These are phyloP conservation scores for Boletellus emodensis DNA, from an alignment of 768 basidiomycete genomes.

Conservation along the genomic window DNA sequence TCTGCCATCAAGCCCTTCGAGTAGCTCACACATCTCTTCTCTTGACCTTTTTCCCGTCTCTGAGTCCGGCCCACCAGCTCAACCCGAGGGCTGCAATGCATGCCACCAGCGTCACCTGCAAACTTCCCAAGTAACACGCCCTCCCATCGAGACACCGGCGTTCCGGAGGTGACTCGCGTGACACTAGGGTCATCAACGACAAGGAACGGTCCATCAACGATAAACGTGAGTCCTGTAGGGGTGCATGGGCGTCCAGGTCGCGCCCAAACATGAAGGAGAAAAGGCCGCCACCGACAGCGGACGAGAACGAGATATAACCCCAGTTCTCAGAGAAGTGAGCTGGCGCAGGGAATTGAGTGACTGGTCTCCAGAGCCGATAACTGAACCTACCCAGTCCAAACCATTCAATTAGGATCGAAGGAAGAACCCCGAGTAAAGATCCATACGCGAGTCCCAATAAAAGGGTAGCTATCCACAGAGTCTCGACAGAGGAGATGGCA, in stretches of 20 bases:
- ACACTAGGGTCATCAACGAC: background rate
- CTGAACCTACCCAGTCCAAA: slow-evolving; percentile 72
- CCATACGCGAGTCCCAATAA: slow-evolving; percentile 56
- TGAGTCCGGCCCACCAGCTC: slow-evolving; percentile 36
- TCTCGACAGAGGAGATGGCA: slow-evolving; percentile 47
- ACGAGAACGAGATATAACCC: slow-evolving; percentile 75
- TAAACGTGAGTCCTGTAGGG: slow-evolving; percentile 7
- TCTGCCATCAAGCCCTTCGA: no score
- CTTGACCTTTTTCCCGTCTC: slow-evolving; percentile 22
- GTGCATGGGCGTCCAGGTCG: slow-evolving; percentile 71
- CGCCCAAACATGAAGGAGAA: slow-evolving; percentile 80
- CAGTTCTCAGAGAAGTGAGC: slow-evolving; percentile 82
- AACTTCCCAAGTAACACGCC: slow-evolving; percentile 55
- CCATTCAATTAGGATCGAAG: slow-evolving; percentile 80
- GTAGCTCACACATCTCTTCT: no score
- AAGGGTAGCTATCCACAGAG: slow-evolving; percentile 53
- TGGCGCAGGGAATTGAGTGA: slow-evolving; percentile 18
- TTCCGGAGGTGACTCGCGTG: slow-evolving; percentile 23
- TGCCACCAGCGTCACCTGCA: slow-evolving; percentile 45
- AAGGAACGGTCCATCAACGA: background rate
- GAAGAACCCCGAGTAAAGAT: slow-evolving; percentile 64
- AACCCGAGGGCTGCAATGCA: slow-evolving; percentile 23
- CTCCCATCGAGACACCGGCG: slow-evolving; percentile 55
- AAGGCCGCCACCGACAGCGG: slow-evolving; percentile 72
- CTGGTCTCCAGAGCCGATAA: background rate